phyloP scores from a whole-genome alignment of 2,329 filamentous ascomycete species.

The Trichoderma pleuroti region DNA sequence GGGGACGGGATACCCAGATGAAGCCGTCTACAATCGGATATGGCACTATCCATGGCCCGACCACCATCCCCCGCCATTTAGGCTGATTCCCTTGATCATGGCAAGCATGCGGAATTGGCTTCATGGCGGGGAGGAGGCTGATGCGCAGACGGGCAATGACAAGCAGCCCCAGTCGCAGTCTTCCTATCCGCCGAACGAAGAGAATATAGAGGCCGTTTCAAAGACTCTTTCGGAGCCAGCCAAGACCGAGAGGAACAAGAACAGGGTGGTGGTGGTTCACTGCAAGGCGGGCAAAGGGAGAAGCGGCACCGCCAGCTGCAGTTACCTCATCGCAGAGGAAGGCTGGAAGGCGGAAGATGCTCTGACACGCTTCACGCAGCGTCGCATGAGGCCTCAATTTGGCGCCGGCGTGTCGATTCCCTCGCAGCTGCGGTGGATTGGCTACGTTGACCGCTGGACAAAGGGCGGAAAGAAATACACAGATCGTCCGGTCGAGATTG shows the following conservation, averaged over 20 bases:
- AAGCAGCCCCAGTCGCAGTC: background rate
- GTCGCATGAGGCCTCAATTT: constrained; percentile 85
- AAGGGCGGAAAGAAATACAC: constrained; percentile 71
- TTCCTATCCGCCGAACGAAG: background rate
- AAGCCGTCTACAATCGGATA: constrained; percentile 79
- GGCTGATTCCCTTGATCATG: constrained; percentile 82
- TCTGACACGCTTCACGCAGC: constrained; percentile 63
- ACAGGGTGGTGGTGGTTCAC: constrained; percentile 82
- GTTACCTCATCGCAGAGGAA: constrained; percentile 86
- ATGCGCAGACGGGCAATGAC: constrained; percentile 11
- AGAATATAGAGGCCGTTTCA: background rate
- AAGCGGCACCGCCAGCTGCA: constrained; percentile 82
- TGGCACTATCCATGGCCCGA: constrained; percentile 95
- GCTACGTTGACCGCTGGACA: constrained; percentile 86
- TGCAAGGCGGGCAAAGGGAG: constrained; percentile 97
- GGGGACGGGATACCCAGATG: constrained; percentile 91
- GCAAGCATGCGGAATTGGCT: constrained; percentile 92
- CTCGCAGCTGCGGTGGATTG: constrained; percentile 82
- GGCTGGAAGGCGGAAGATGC: constrained; percentile 54
- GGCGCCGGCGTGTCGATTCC: constrained; percentile 89
- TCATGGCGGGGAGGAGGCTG: constrained; percentile 43
- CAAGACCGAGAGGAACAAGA: constrained; percentile 35
- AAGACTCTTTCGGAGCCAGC: background rate
- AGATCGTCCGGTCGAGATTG: constrained; percentile 76
- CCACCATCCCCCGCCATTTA: constrained; percentile 93